Conservation (phyloP, 192 early-diverging fungal species). For the Lobulomyces angularis region DNA sequence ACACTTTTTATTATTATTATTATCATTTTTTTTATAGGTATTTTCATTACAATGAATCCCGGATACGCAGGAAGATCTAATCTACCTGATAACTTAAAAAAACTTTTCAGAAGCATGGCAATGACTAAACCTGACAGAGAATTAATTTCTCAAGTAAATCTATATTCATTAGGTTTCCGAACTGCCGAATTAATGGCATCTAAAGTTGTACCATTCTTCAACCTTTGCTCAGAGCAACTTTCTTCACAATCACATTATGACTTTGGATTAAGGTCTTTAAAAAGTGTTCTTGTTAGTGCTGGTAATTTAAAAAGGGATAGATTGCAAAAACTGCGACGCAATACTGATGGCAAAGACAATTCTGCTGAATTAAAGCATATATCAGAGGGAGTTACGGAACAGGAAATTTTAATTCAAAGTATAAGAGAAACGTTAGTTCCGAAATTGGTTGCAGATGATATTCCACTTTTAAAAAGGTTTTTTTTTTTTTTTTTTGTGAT, state of each 20-base stretch:
- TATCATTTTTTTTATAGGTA: conserved; percentile 12
- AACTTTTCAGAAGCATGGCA: conserved; percentile 95
- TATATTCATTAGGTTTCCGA: conserved; percentile 98
- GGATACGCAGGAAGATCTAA: conserved; percentile 98
- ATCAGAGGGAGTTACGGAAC: conserved; percentile 63
- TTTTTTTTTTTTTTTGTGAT: conserved; percentile 5
- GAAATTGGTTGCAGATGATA: conserved; percentile 96
- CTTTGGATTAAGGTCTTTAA: conserved; percentile 95
- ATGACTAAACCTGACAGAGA: conserved; percentile 98
- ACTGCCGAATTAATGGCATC: conserved; percentile 84
- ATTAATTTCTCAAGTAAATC: conserved; percentile 98
- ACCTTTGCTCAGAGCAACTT: conserved; percentile 86
- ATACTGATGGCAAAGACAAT: conserved; percentile 14
- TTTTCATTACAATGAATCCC: conserved; percentile 99
- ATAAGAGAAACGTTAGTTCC: conserved; percentile 94
- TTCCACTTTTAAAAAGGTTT: conserved; percentile 64
- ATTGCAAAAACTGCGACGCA: conserved; percentile 31
- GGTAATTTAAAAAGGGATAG: conserved; percentile 92
- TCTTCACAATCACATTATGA: conserved; percentile 97
- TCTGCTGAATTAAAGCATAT: conserved; percentile 23
- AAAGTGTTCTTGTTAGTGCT: conserved; percentile 98
- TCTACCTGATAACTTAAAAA: conserved; percentile 96
- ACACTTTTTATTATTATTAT: conserved; percentile 4
- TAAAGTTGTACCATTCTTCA: conserved; percentile 96
- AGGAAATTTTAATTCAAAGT: conserved; percentile 90